Conservation (phyloP, 2,329 filamentous ascomycete species). For the Fusarium veterinarium region DNA sequence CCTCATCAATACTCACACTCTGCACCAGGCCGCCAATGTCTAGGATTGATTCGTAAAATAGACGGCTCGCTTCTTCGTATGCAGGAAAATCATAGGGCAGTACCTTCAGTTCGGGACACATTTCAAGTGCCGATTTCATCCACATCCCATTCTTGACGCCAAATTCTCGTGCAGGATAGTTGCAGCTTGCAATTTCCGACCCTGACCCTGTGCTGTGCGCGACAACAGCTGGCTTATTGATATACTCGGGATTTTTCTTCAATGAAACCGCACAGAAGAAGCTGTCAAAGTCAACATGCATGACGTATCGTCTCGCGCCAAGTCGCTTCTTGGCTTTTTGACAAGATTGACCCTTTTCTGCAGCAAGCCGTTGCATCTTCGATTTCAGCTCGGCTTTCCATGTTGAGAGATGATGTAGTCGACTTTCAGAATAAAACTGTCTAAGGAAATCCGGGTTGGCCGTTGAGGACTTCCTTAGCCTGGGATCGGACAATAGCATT, state of each 20-base stretch:
- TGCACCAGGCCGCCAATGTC: conserved; percentile 85
- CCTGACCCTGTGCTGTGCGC: conserved; percentile 87
- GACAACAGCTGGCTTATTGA: conserved; percentile 85
- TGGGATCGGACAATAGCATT: conserved; percentile 83
- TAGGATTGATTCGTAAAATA: conserved; percentile 88
- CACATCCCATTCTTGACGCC: conserved; percentile 99
- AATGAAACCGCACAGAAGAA: conserved; percentile 96
- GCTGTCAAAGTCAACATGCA: conserved; percentile 98
- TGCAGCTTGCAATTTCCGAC: conserved; percentile 97
- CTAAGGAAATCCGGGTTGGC: conserved; percentile 94
- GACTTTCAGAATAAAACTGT: conserved; percentile 94
- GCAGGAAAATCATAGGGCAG: conserved; percentile 95
- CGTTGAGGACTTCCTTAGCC: conserved; percentile 87
- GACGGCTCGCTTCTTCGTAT: conserved; percentile 89
- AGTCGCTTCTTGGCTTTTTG: conserved; percentile 63
- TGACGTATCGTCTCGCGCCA: conserved; percentile 80
- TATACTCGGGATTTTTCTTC: conserved; percentile 79
- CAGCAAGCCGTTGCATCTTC: conserved; percentile 82
- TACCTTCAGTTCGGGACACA: conserved; percentile 88
- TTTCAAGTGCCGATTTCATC: conserved; percentile 90
- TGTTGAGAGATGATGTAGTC: conserved; percentile 91
- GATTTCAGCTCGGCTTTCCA: conserved; percentile 98
- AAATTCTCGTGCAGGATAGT: conserved; percentile 87
- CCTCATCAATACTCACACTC: conserved; percentile 97
- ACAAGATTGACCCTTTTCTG: conserved; percentile 68